Base-by-base conservation (phyloP, 2,329 filamentous ascomycete species). In the Aspergillus sp. region DNA sequence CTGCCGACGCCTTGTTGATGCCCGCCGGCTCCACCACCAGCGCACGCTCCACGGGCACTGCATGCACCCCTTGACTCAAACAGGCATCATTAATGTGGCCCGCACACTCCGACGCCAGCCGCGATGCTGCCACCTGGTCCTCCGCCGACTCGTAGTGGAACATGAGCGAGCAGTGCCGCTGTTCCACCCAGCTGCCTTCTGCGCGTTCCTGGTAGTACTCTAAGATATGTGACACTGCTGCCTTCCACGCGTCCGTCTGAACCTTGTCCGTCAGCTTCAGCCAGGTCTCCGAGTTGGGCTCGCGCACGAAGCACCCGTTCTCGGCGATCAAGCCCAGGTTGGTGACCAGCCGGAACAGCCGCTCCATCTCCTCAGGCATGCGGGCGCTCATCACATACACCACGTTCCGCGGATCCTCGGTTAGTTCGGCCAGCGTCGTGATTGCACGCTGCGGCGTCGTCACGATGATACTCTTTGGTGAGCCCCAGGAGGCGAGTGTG, bases 61-160 rank as follows among this genome's bases (percentile, higher is more conserved):
- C 94, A 71, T 92, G 91, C 4, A 98, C 90, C 32, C 88, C 85
- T 76, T 96, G 91, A 58, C 84, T 86, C 72, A 92, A 89, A 73
- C 92, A 96, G 0, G 92, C 90, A 71, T 96, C 93, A 72, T 98
- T 98, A 81, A 98, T 95, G 70, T 97, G 93, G 63, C 91, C 93
- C 0, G 92, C 92, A 71, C 92, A 96, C 73, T 98, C 94, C 19
- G 89, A 90, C 0, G 92, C 94, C 69, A 93, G 90, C 19, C 92
- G 88, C 60, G 85, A 83, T 0, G 93, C 93, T 23, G 86, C 84
- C 54, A 89, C 86, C 60, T 86, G 86, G 72, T 97, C 91, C 58
- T 92, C 90, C 1, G 90, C 89, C 56, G 88, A 88, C 73, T 90
- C 90, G 78, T 95, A 96, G 76, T 96, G 91, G 81, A 96, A 96